A percentile compares a stretch with the other conserved stretches of the same genome.
Conservation (phyloP, 371 early-diverging fungal genomes). For the Cokeromyces recurvatus region DNA sequence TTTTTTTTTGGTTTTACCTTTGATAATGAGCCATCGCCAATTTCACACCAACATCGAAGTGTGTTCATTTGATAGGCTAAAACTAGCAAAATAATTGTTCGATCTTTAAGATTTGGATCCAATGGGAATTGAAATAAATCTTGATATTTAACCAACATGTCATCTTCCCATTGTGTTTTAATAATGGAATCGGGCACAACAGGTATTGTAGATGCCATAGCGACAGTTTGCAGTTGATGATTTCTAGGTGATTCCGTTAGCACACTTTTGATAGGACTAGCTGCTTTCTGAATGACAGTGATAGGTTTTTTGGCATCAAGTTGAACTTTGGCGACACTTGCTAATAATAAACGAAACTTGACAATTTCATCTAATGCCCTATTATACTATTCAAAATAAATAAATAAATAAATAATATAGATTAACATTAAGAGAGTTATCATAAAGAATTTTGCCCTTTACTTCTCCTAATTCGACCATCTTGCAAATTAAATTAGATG, state of each 20-base stretch:
- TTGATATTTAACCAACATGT: slow-evolving; percentile 25
- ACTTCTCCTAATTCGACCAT: slow-evolving; percentile 44
- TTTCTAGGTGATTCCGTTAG: slow-evolving; percentile 2
- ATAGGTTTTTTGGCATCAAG: neutral
- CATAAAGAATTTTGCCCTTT: too few species aligned
- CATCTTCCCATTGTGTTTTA: slow-evolving; percentile 18
- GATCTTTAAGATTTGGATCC: slow-evolving; percentile 23
- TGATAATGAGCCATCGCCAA: slow-evolving; percentile 23
- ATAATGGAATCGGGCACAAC: slow-evolving; percentile 3
- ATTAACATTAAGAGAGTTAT: too few species aligned
- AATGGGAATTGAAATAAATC: slow-evolving; percentile 31
- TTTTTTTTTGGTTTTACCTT: too few species aligned
- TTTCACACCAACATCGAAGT: slow-evolving; percentile 32
- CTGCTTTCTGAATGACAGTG: neutral
- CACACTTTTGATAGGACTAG: neutral
- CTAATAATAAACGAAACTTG: slow-evolving; percentile 22
- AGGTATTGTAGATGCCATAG: too few species aligned
- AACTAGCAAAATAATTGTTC: slow-evolving; percentile 30
- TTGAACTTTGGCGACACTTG: slow-evolving; percentile 16
- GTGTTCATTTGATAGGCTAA: slow-evolving; percentile 39
- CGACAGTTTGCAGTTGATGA: too few species aligned
- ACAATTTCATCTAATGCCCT: slow-evolving; percentile 37
- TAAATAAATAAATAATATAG: neutral
- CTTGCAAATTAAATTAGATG: slow-evolving; percentile 40
- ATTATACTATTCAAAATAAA: slow-evolving; percentile 17